Percentiles rank a stretch among this genome's conserved stretches.
phyloP scores from a whole-genome alignment of 2,329 filamentous ascomycete species.

The Trichoderma polysporum region DNA sequence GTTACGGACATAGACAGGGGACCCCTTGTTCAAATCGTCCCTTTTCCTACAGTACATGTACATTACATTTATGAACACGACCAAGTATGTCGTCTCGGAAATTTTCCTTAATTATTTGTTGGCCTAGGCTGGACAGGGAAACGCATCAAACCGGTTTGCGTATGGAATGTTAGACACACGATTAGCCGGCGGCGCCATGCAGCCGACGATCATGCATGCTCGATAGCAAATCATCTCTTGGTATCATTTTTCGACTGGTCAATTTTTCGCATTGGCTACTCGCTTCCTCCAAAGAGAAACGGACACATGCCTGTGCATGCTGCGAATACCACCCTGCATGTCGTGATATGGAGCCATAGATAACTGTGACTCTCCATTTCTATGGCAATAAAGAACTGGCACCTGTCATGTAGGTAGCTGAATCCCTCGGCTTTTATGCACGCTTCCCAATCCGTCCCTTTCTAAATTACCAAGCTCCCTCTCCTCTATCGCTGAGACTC shows the following conservation, averaged over 20 bases:
- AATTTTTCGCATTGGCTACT: background rate
- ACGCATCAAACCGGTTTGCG: background rate
- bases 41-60: background rate
- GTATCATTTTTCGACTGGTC: background rate
- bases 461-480: background rate
- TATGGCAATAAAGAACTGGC: background rate
- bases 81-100: background rate
- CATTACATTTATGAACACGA: background rate
- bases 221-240: background rate
- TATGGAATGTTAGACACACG: background rate
- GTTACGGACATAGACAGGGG: background rate
- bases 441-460: background rate
- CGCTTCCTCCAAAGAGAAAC: background rate
- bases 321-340: background rate
- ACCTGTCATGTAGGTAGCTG: background rate
- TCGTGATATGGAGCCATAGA: background rate
- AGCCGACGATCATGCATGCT: background rate
- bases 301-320: constrained; percentile 2
- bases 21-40: background rate
- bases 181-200: background rate
- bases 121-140: constrained; percentile 2
- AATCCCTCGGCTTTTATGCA: background rate
- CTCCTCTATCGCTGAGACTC: background rate
- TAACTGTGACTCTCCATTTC: background rate
- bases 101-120: background rate